These are phyloP conservation scores for Lodderomyces margitis DNA, from an alignment of 1,139 yeast species.

Conservation along the genomic window DNA sequence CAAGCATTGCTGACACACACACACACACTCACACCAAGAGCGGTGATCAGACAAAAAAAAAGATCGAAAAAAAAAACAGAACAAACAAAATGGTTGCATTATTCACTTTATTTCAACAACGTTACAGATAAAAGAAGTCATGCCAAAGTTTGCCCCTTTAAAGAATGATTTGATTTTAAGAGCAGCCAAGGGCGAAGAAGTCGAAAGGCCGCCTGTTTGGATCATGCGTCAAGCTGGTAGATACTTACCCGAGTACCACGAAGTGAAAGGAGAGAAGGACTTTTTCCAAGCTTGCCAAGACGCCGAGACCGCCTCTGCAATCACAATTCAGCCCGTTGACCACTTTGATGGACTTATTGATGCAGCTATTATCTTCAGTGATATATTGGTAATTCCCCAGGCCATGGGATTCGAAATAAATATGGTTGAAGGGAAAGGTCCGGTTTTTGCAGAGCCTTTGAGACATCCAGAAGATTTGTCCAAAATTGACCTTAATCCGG, in stretches of 20 bases:
- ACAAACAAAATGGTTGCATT: background rate
- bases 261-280: conserved; percentile 81
- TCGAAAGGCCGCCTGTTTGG: conserved; percentile 98
- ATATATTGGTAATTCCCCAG: conserved; percentile 93
- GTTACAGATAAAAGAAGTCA: conserved; percentile 8
- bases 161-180: conserved; percentile 87
- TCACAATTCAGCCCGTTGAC: conserved; percentile 93
- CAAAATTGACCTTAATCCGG: conserved; percentile 58
- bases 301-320: conserved; percentile 88
- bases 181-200: conserved; percentile 78
- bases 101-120: background rate
- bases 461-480: conserved; percentile 68
- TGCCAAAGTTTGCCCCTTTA: conserved; percentile 59
- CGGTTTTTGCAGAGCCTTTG: conserved; percentile 86
- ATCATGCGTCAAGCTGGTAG: conserved; percentile 96
- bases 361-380: conserved; percentile 96
- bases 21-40: background rate
- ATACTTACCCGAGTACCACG: conserved; percentile 86
- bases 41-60: background rate
- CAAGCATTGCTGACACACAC: background rate
- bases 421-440: conserved; percentile 95
- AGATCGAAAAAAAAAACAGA: background rate
- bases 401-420: conserved; percentile 96
- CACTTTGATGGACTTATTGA: conserved; percentile 87
- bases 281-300: conserved; percentile 92